A percentile compares a stretch with the other conserved stretches of the same genome.
phyloP scores from a whole-genome alignment of 306 rosid species.

The Castanea crenata region DNA sequence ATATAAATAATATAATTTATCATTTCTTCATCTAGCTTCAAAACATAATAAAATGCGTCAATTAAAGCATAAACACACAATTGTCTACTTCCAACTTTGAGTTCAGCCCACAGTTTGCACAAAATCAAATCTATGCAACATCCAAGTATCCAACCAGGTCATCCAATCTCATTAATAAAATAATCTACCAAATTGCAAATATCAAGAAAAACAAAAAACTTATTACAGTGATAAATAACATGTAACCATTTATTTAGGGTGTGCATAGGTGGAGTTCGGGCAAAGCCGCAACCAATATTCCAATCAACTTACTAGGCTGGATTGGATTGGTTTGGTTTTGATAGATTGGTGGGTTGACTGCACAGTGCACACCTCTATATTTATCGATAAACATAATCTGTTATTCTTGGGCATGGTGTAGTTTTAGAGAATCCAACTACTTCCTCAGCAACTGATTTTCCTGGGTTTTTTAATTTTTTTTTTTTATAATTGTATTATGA shows the following conservation, averaged over 20 bases:
- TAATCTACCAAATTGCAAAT: constrained; percentile 12
- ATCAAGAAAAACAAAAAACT: constrained; percentile 4
- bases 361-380: background rate
- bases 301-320: too few relatives aligned
- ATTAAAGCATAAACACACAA: background rate
- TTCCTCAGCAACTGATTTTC: constrained; percentile 48
- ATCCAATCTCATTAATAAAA: constrained; percentile 25
- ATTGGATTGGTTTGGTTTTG: too few relatives aligned
- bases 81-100: constrained; percentile 14
- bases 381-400: constrained; percentile 36
- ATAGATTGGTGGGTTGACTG: too few relatives aligned
- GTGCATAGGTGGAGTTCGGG: too few relatives aligned
- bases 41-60: background rate
- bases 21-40: constrained; percentile 11
- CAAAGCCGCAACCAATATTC: too few relatives aligned
- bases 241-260: background rate
- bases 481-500: background rate
- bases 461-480: background rate
- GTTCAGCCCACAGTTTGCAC: constrained; percentile 7
- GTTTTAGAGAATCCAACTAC: constrained; percentile 54
- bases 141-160: background rate
- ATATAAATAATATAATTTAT: background rate
- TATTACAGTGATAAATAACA: background rate
- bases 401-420: constrained; percentile 37
- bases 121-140: constrained; percentile 18